Evolutionary conservation across 371 early-diverging fungal genomes (phyloP), one percentile per base, ranked within the genome.

Genomic region (Mucor velutinosus): DNA sequence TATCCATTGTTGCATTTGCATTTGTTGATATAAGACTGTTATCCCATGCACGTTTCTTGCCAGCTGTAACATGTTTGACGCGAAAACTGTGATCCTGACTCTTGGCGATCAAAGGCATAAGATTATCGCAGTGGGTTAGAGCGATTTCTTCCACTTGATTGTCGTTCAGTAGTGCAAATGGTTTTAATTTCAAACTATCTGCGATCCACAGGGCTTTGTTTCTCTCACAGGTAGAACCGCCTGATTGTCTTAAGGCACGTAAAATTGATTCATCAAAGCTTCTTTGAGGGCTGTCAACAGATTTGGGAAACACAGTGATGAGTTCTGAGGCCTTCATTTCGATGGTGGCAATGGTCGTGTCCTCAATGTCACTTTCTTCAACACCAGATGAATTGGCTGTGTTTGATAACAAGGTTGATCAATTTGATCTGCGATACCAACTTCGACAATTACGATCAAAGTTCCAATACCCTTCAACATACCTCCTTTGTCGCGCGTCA

Each of bases 221-320:
- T 41, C 53, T 65, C 60, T 59, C 66, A 59, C 51, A 32, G 59
- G 35, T 49, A 49, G 58, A 65, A 47, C 53, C 30, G 51, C 35
- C 60, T 65, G 66, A 49, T 59, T 65, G 66, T 65, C 60, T 65
- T 49, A 35, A 58, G 58, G 67, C 58, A 62, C 62, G 62, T 58
- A 67, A 67, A 56, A 67, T 61, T 30, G 58, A 61, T 62, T 67
- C 62, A 67, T 58, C 67, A 62, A 65, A 58, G 65, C 65, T 65
- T 65, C 60, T 39, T 67, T 19, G 67, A 55, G 60, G 60, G 43
- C 61, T 66, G 56, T 60, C 66, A 58, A 37, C 53, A 66, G 60
- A 66, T 60, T 51, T 55, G 53, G 66, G 51, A 66, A 66, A 51
- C 66, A 65, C 60, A 60, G 53, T 49, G 60, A 66, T 29, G 19